Base-by-base conservation (phyloP, 148 eudicot species). In the Salicornia ramosissima region DNA sequence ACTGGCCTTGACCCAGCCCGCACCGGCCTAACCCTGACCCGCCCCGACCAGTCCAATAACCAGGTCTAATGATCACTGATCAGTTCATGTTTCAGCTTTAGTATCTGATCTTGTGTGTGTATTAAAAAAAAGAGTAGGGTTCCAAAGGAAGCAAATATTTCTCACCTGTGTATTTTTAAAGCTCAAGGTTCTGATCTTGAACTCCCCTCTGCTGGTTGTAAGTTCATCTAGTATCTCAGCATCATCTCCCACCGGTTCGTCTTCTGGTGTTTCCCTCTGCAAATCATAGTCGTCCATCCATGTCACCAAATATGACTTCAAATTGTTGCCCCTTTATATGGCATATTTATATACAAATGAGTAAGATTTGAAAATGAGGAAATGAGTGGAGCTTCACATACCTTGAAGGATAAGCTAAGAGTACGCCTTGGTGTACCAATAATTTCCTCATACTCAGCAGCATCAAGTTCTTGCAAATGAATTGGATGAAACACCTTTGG, bases 381-480 rank as follows among this genome's bases (percentile, higher is more conserved):
- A 1, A 49, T 2, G 49, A 21, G 6, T 15, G 30, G 9, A 52
- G 45, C 43, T 43, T 34, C 0, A 61, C 7, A 15, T 81, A 84
- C 88, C 85, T 26, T 49, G 40, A 74, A 69, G 57, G 88, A 73
- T 53, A 80, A 24, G 82, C 80, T 79, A 11, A 65, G 5, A 47
- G 74, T 68, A 59, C 76, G 80, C 43, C 69, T 72, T 31, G 79
- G 82, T 39, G 79, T 49, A 3, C 86, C 85, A 51, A 80, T 76
- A 29, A 82, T 73, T 82, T 90, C 90, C 69, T 90, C 96, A 8
- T 90, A 90, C 82, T 88, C 96, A 47, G 84, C 83, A 28, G 96
- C 93, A 76, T 90, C 96, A 9, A 90, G 70, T 59, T 90, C 87
- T 71, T 77, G 83, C 25, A 90, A 83, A 57, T 90, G 69, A 5